Evolutionary conservation across 23 red algal genomes (phyloP).

Genomic region (Gracilaria domingensis): DNA sequence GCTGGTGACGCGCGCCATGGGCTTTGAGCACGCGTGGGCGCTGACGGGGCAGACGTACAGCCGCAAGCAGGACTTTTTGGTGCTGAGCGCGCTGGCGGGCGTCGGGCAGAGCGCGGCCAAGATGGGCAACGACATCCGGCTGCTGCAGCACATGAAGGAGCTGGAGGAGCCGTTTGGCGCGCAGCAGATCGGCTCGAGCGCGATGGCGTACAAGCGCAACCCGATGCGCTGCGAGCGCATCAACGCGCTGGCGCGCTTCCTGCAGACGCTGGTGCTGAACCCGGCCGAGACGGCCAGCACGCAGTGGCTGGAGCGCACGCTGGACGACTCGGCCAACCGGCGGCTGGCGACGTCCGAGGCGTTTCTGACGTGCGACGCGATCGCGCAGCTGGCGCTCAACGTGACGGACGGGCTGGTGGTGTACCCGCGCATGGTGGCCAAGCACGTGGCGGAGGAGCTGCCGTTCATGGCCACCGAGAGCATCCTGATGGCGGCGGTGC

Average conservation of each 20-base stretch:
- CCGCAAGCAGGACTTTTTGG: slow-evolving; percentile 93
- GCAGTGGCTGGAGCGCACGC: slow-evolving; percentile 93
- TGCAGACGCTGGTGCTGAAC: slow-evolving; percentile 86
- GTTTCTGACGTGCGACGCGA: slow-evolving; percentile 84
- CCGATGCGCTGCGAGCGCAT: slow-evolving; percentile 96
- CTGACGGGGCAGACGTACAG: slow-evolving; percentile 94
- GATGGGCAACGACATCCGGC: slow-evolving; percentile 93
- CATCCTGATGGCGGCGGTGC: slow-evolving; percentile 88
- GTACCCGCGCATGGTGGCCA: slow-evolving; percentile 78
- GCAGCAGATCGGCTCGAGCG: slow-evolving; percentile 88
- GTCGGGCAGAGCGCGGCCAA: slow-evolving; percentile 93
- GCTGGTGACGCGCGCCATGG: slow-evolving; percentile 76
- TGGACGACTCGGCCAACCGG: slow-evolving; percentile 94
- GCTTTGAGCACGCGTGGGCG: slow-evolving; percentile 73
- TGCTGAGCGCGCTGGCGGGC: slow-evolving; percentile 83
- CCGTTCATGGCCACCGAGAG: slow-evolving; percentile 96
- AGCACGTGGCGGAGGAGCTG: slow-evolving; percentile 83
- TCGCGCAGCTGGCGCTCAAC: slow-evolving; percentile 91
- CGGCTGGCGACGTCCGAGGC: slow-evolving; percentile 84
- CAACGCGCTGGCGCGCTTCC: slow-evolving; percentile 82
- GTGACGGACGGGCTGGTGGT: slow-evolving; percentile 87
- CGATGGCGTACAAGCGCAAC: slow-evolving; percentile 98
- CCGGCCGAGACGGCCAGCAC: slow-evolving; percentile 92
- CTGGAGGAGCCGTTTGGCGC: slow-evolving; percentile 95
- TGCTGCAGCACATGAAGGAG: slow-evolving; percentile 96